Evolutionary conservation across 192 early-diverging fungal genomes (phyloP).

Genomic region (Oehlia diaphana): DNA sequence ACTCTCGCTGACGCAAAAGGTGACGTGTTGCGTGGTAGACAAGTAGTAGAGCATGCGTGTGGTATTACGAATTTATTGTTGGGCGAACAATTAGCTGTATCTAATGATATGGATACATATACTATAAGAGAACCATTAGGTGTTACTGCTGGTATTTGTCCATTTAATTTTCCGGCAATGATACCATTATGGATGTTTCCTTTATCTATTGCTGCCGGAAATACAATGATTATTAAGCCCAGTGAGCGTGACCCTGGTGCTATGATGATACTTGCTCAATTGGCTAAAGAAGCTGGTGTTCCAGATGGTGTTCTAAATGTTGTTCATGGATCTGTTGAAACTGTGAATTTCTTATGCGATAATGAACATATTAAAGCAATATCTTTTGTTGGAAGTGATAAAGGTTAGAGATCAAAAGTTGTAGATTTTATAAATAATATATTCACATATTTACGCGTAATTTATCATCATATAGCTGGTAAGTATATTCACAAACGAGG

Average conservation of each 20-base stretch:
- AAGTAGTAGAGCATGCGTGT: conserved; percentile 87
- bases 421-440: not conserved
- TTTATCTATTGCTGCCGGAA: conserved; percentile 88
- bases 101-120: conserved; percentile 96
- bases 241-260: conserved; percentile 94
- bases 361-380: conserved; percentile 86
- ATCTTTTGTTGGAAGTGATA: conserved; percentile 91
- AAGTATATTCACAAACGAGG: conserved; percentile 88
- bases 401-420: conserved; percentile 24
- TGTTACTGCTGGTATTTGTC: conserved; percentile 90
- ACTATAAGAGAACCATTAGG: conserved; percentile 90
- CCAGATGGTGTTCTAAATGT: conserved; percentile 91
- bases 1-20: conserved; percentile 89
- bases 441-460: not conserved
- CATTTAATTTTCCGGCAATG: conserved; percentile 99
- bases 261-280: conserved; percentile 82
- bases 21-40: conserved; percentile 88
- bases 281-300: conserved; percentile 87
- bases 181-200: conserved; percentile 96
- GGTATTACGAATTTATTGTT: conserved; percentile 77
- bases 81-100: conserved; percentile 81
- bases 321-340: conserved; percentile 84
- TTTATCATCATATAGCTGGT: conserved; percentile 54
- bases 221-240: conserved; percentile 91
- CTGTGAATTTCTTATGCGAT: conserved; percentile 90